Evolutionary conservation across 352 stramenopile species (phyloP).

Genomic region (Globisporangium okanoganense): DNA sequence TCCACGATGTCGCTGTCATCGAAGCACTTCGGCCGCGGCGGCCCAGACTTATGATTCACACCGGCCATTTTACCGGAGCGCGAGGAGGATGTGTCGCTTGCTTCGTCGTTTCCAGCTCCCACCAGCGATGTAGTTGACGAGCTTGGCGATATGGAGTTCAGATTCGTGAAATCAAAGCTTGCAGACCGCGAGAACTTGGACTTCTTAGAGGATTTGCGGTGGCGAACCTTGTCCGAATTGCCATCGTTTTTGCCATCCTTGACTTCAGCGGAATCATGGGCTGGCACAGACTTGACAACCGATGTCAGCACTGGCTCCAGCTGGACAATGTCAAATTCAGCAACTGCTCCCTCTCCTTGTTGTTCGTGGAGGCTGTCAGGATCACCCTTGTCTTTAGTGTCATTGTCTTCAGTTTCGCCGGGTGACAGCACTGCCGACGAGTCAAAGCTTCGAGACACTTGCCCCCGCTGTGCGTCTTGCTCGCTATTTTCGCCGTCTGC

Average conservation of each 20-base stretch:
- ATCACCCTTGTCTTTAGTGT: not conserved
- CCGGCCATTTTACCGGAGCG: not conserved
- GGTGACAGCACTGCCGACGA: not conserved
- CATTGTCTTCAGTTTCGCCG: too few relatives aligned
- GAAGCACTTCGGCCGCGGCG: constrained; percentile 50
- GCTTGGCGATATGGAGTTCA: constrained; percentile 22
- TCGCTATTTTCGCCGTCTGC: constrained; percentile 9
- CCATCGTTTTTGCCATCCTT: not conserved
- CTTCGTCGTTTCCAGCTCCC: not conserved
- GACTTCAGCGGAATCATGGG: constrained; percentile 1
- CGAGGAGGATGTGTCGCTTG: constrained; percentile 6
- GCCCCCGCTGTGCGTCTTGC: not conserved
- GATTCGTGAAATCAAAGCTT: constrained; percentile 68
- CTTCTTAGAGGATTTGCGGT: constrained; percentile 23
- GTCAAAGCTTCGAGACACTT: not conserved
- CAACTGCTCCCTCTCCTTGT: constrained; percentile 20
- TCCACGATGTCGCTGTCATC: constrained; percentile 84
- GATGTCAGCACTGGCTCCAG: constrained; percentile 14
- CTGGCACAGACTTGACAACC: constrained; percentile 1
- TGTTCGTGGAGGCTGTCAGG: not conserved
- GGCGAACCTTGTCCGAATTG: constrained; percentile 1
- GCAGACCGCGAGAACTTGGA: constrained; percentile 66
- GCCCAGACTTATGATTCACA: not conserved
- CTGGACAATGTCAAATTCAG: constrained; percentile 16
- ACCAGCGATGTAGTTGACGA: constrained; percentile 14